Base-by-base conservation (phyloP, 192 early-diverging fungal genomes). In the Coemansia sp. region DNA sequence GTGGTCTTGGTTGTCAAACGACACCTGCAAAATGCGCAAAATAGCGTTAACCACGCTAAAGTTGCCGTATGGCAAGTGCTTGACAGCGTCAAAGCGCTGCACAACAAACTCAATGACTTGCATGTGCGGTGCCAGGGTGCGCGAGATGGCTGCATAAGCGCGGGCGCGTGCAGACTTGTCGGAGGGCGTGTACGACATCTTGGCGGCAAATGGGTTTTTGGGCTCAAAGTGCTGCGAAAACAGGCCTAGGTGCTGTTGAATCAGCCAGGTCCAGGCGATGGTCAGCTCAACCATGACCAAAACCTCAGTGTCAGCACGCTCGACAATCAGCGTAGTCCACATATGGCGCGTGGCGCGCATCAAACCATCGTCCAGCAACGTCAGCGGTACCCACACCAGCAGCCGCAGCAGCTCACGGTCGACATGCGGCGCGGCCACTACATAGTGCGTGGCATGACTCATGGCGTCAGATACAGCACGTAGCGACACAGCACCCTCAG, bases 151-250 rank as follows among this genome's bases (percentile, higher is more conserved):
- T 50, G 82, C 80, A 45, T 86, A 82, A 17, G 79, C 88, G 51
- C 82, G 88, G 53, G 85, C 77, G 12, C 87, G 84, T 4, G 84
- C 87, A 2, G 85, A 86, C 71, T 94, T 92, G 75, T 91, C 91
- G 2, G 94, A 92, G 6, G 94, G 92, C 22, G 92, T 85, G 71
- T 98, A 97, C 22, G 90, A 90, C 93, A 98, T 96, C 65, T 90
- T 91, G 65, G 79, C 85, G 47, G 87, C 88, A 82, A 98, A 99
- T 11, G 95, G 93, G 68, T 92, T 87, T 12, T 65, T 54, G 11
- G 77, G 75, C 61, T 70, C 66, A 27, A 77, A 82, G 26, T 72
- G 72, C 25, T 72, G 80, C 31, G 87, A 90, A 62, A 91, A 99
- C 35, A 99, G 66, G 9, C 97, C 97, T 58, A 89, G 89, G 55